These are phyloP conservation scores for Yarrowia bubula DNA, from an alignment of 805 yeast species.

Conservation along the genomic window DNA sequence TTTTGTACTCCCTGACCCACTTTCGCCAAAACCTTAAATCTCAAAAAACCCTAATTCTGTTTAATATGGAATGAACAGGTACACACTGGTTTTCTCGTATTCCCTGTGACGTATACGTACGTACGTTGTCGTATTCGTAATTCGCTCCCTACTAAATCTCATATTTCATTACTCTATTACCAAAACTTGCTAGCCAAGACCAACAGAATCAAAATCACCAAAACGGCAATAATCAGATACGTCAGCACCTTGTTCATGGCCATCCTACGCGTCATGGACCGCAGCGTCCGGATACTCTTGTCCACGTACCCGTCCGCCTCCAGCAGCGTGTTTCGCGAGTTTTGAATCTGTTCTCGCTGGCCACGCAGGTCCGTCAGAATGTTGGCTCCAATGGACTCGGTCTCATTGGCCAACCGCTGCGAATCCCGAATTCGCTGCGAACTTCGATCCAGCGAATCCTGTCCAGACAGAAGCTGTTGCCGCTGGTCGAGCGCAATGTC, in stretches of 20 bases:
- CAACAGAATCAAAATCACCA: conserved; percentile 74
- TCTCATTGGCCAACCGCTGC: conserved; percentile 86
- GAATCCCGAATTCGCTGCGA: conserved; percentile 82
- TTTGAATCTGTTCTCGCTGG: conserved; percentile 87
- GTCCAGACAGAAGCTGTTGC: conserved; percentile 72
- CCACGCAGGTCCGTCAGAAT: conserved; percentile 84
- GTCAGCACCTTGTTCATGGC: conserved; percentile 89
- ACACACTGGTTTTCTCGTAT: too few species aligned
- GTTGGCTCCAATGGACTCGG: conserved; percentile 87
- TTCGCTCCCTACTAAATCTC: too few species aligned
- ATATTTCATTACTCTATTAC: conserved; percentile 36
- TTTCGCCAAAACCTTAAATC: too few species aligned
- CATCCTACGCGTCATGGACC: conserved; percentile 88
- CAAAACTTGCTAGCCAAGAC: conserved; percentile 82
- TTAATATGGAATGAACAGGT: too few species aligned
- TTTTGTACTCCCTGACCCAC: too few species aligned
- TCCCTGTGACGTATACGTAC: too few species aligned
- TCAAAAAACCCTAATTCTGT: too few species aligned
- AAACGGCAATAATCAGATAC: conserved; percentile 85
- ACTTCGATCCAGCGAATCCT: conserved; percentile 76
- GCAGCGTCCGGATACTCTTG: conserved; percentile 77
- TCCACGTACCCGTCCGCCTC: conserved; percentile 95
- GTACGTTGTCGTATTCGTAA: too few species aligned
- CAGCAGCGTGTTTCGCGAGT: conserved; percentile 78
- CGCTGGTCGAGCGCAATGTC: conserved; percentile 63